phyloP scores from a whole-genome alignment of 139 green algal species.

The Trebouxia sp. region DNA sequence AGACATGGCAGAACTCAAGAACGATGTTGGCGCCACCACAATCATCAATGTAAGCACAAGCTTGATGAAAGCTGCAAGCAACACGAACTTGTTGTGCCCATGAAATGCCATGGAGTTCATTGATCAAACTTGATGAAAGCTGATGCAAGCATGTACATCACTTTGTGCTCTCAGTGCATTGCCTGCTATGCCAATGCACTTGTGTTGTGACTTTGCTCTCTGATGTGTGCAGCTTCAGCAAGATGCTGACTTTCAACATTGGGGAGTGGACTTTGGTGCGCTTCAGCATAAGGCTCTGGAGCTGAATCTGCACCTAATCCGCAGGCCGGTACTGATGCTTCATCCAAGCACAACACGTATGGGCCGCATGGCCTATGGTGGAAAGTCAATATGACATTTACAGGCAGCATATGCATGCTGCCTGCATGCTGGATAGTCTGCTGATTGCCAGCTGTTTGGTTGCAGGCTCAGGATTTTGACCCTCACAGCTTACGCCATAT shows the following conservation, averaged over 20 bases:
- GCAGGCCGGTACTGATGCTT: constrained; percentile 46
- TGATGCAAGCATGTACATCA: too few relatives aligned
- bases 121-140: too few relatives aligned
- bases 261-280: constrained; percentile 58
- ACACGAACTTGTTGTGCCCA: neutral
- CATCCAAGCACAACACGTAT: too few relatives aligned
- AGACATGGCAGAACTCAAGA: constrained; percentile 55
- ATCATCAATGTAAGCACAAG: constrained; percentile 36
- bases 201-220: neutral
- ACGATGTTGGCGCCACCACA: constrained; percentile 31
- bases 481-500: constrained; percentile 65
- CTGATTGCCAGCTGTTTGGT: neutral
- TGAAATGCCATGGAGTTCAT: too few relatives aligned
- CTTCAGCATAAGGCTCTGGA: constrained; percentile 41
- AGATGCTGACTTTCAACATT: constrained; percentile 69
- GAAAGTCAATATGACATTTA: too few relatives aligned
- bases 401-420: too few relatives aligned
- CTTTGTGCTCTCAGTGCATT: too few relatives aligned
- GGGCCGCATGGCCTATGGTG: too few relatives aligned
- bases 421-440: neutral
- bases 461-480: constrained; percentile 74
- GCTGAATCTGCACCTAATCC: constrained; percentile 53
- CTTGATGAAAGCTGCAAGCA: neutral
- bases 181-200: too few relatives aligned
- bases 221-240: constrained; percentile 57